Conservation (phyloP, 1,284 basidiomycete species). For the Anthracocystis panici-leucophaei region DNA sequence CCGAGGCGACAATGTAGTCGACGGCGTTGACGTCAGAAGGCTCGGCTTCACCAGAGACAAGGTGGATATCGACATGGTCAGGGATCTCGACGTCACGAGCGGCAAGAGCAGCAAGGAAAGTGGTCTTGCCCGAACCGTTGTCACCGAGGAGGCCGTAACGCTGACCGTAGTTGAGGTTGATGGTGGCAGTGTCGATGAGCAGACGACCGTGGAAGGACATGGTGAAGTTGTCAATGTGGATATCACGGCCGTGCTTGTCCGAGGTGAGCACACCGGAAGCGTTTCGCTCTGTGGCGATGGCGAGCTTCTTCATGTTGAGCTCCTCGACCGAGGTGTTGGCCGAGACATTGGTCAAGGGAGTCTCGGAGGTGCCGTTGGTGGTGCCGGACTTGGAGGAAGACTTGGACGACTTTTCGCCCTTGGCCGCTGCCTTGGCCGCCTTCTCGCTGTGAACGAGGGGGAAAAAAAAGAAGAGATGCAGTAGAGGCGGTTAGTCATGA, state of each 20-base stretch:
- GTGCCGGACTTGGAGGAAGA: slow-evolving; percentile 58
- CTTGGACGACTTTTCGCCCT: slow-evolving; percentile 59
- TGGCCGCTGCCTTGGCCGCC: slow-evolving; percentile 67
- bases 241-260: slow-evolving; percentile 90
- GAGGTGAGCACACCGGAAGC: slow-evolving; percentile 85
- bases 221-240: slow-evolving; percentile 96
- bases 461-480: background rate
- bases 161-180: slow-evolving; percentile 96
- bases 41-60: slow-evolving; percentile 94
- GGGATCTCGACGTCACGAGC: slow-evolving; percentile 87
- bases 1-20: slow-evolving; percentile 94
- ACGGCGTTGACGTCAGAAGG: slow-evolving; percentile 95
- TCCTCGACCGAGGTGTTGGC: slow-evolving; percentile 55
- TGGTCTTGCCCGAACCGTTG: slow-evolving; percentile 96
- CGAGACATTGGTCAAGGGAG: slow-evolving; percentile 61
- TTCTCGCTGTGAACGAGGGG: slow-evolving; percentile 57
- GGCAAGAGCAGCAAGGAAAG: slow-evolving; percentile 70
- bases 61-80: slow-evolving; percentile 95
- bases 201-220: slow-evolving; percentile 97
- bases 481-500: background rate
- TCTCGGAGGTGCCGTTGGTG: slow-evolving; percentile 52
- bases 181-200: slow-evolving; percentile 88
- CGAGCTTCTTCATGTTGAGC: slow-evolving; percentile 69
- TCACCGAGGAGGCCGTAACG: slow-evolving; percentile 93
- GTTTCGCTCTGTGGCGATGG: slow-evolving; percentile 67